These are phyloP conservation scores for Pseudogymnoascus sp. DNA, from an alignment of 2,329 filamentous ascomycete genomes.

Conservation along the genomic window DNA sequence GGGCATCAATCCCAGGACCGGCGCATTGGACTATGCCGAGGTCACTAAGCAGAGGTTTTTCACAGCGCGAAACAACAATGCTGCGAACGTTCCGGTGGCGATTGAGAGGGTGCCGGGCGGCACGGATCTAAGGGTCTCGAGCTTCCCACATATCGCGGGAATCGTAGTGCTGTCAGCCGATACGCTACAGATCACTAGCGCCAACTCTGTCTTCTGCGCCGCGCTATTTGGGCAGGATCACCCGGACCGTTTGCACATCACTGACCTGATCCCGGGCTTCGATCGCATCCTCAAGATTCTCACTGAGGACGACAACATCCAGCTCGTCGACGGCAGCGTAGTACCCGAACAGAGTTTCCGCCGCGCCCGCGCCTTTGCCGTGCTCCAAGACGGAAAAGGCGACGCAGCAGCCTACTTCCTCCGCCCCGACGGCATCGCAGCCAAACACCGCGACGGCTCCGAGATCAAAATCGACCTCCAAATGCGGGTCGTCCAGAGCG, in stretches of 20 bases:
- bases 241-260: conserved; percentile 72
- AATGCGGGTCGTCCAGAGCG: conserved; percentile 91
- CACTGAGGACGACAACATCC: conserved; percentile 76
- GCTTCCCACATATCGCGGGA: conserved; percentile 93
- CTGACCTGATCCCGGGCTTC: conserved; percentile 75
- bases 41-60: conserved; percentile 68
- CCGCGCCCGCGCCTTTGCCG: conserved; percentile 74
- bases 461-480: conserved; percentile 93
- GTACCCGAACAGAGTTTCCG: conserved; percentile 95
- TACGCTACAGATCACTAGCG: conserved; percentile 74
- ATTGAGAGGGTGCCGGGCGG: conserved; percentile 64
- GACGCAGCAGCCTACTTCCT: conserved; percentile 74
- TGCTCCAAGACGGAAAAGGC: conserved; percentile 70
- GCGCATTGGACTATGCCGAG: conserved; percentile 69
- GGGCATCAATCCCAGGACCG: conserved; percentile 58
- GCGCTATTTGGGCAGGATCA: conserved; percentile 84
- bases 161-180: conserved; percentile 86
- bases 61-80: conserved; percentile 69
- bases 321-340: conserved; percentile 85
- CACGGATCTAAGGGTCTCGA: conserved; percentile 73
- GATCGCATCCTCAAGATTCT: conserved; percentile 74
- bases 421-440: conserved; percentile 73
- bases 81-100: conserved; percentile 75
- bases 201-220: conserved; percentile 88
- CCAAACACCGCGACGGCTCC: conserved; percentile 80